Conservation (phyloP, 768 basidiomycete species). For the Asterophora parasitica region DNA sequence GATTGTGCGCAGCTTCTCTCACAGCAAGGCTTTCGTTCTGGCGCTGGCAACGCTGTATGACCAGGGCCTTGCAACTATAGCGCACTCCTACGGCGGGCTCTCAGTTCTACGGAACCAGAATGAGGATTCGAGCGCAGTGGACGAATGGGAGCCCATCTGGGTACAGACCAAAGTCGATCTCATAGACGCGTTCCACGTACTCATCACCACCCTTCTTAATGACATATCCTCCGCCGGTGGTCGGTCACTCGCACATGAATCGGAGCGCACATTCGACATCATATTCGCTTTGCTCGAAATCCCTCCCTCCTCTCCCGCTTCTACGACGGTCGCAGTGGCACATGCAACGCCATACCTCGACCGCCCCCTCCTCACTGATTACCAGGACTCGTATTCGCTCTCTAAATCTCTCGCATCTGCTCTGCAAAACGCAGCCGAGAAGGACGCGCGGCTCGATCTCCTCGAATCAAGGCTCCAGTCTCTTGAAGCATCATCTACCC, state of each 20-base stretch:
- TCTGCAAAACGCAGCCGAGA: constrained; percentile 40
- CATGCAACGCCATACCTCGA: constrained; percentile 55
- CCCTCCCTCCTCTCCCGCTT: constrained; percentile 28
- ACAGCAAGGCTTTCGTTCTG: constrained; percentile 45
- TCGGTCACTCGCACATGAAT: constrained; percentile 36
- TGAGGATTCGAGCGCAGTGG: constrained; percentile 29
- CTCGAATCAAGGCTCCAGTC: constrained; percentile 48
- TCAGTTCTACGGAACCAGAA: constrained; percentile 24
- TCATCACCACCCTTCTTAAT: constrained; percentile 45
- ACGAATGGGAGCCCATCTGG: constrained; percentile 71
- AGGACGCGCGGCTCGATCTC: constrained; percentile 54
- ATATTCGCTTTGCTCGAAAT: constrained; percentile 56
- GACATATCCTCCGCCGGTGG: constrained; percentile 44
- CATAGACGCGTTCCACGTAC: constrained; percentile 62
- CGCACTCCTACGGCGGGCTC: constrained; percentile 59
- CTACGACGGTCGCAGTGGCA: constrained; percentile 2
- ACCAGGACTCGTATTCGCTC: constrained; percentile 64
- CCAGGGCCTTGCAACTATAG: constrained; percentile 47
- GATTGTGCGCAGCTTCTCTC: constrained; percentile 48
- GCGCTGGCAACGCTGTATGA: constrained; percentile 60
- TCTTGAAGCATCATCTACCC: constrained; percentile 28
- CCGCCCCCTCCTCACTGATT: constrained; percentile 63
- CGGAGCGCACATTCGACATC: constrained; percentile 52
- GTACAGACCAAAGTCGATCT: constrained; percentile 69
- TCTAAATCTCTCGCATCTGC: constrained; percentile 43